Percentiles rank a stretch among this genome's conserved stretches.
Conservation (phyloP, 371 early-diverging fungal species). For the Polyrhizophydium stewartii region DNA sequence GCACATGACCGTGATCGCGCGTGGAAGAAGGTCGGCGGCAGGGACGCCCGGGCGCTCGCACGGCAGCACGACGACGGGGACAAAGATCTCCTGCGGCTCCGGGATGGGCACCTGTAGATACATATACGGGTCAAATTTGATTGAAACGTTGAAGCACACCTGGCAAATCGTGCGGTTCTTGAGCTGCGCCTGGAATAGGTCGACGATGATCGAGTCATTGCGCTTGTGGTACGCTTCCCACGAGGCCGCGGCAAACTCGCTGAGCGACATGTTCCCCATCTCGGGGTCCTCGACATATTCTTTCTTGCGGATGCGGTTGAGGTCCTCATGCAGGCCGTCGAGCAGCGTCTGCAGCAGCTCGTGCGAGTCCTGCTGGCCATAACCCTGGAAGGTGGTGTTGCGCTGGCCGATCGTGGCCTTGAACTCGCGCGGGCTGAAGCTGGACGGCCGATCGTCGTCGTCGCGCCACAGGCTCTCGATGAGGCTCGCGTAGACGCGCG, state of each 20-base stretch:
- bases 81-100: constrained; percentile 35
- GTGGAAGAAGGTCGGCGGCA: not conserved
- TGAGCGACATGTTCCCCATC: constrained; percentile 55
- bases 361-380: constrained; percentile 58
- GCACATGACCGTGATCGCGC: not conserved
- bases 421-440: constrained; percentile 62
- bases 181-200: constrained; percentile 80
- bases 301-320: constrained; percentile 55
- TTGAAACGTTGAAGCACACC: constrained; percentile 51
- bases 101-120: constrained; percentile 91
- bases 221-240: constrained; percentile 79
- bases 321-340: constrained; percentile 58
- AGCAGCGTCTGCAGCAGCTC: constrained; percentile 54
- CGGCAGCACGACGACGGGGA: constrained; percentile 11
- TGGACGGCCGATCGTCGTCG: constrained; percentile 14
- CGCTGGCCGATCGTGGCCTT: constrained; percentile 56
- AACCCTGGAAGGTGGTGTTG: constrained; percentile 44
- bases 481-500: constrained; percentile 37
- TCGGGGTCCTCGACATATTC: constrained; percentile 76
- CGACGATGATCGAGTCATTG: constrained; percentile 86
- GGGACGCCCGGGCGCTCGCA: not conserved
- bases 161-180: constrained; percentile 70
- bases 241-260: constrained; percentile 47
- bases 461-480: constrained; percentile 27
- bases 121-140: constrained; percentile 88